Conservation (phyloP, 768 basidiomycete species). For the Leccinum subgranulosum region DNA sequence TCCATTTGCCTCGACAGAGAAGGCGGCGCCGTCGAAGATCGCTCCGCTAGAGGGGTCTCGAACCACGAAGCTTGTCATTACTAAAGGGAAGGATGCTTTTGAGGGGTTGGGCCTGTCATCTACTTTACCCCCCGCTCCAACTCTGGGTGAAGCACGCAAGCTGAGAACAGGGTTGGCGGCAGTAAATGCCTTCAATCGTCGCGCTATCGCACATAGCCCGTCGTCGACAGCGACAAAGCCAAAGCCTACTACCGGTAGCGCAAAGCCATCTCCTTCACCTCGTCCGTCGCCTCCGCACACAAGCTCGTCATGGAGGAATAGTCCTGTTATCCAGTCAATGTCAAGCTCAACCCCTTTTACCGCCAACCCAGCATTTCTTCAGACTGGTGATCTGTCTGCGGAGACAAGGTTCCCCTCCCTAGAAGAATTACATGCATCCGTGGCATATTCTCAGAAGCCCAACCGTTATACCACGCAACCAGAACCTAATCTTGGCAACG, state of each 20-base stretch:
- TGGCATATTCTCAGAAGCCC: constrained; percentile 31
- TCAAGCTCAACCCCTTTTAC: constrained; percentile 39
- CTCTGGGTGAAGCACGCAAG: constrained; percentile 73
- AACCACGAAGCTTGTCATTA: constrained; percentile 28
- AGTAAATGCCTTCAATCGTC: constrained; percentile 39
- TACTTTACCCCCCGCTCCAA: constrained; percentile 51
- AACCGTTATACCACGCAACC: constrained; percentile 15
- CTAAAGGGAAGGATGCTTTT: constrained; percentile 68
- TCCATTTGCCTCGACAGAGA: constrained; percentile 11
- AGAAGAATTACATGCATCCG: constrained; percentile 72
- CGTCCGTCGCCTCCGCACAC: constrained; percentile 21
- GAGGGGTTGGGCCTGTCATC: constrained; percentile 62
- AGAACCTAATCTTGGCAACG: constrained; percentile 10
- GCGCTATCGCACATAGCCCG: constrained; percentile 9
- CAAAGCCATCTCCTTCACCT: constrained; percentile 29
- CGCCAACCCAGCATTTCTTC: constrained; percentile 29
- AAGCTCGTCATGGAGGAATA: constrained; percentile 19
- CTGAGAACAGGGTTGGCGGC: constrained; percentile 64
- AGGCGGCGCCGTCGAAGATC: constrained; percentile 21
- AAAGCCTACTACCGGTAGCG: constrained; percentile 16
- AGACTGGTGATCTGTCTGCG: constrained; percentile 42
- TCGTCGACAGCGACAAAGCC: constrained; percentile 15
- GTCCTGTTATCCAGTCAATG: constrained; percentile 14
- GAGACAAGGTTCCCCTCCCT: constrained; percentile 86
- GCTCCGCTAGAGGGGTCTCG: constrained; percentile 30